These are phyloP conservation scores for Pseudohalonectria lignicola DNA, from an alignment of 2,329 filamentous ascomycete species.

Conservation along the genomic window DNA sequence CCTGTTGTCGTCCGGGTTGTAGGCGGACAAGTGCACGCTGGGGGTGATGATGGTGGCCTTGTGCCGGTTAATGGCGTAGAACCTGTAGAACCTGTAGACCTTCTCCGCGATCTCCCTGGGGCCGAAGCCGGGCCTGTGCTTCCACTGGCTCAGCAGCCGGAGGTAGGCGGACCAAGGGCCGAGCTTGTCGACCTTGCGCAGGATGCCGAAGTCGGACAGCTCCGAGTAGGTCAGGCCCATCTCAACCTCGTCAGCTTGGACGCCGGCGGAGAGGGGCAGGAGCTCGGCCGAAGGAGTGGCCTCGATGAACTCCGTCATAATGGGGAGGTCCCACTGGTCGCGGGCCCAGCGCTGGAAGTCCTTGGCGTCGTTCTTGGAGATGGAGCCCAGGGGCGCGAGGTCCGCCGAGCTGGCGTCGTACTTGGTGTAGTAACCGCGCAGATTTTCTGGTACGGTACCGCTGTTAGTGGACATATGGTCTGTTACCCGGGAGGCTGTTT, in stretches of 20 bases:
- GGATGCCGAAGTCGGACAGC: slow-evolving; percentile 23
- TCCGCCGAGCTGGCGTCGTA: slow-evolving; percentile 48
- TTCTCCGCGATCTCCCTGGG: slow-evolving; percentile 28
- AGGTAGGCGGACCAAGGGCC: slow-evolving; percentile 28
- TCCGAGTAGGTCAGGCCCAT: slow-evolving; percentile 33
- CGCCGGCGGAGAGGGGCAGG: slow-evolving; percentile 25
- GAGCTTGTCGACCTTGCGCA: slow-evolving; percentile 20
- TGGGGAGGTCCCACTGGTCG: slow-evolving; percentile 46
- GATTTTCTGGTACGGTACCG: too few relatives aligned
- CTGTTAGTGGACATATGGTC: too few relatives aligned
- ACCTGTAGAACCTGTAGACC: slow-evolving; percentile 29
- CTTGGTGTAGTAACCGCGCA: slow-evolving; percentile 49
- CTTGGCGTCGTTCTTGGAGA: slow-evolving; percentile 53
- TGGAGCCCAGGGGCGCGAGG: slow-evolving; percentile 44
- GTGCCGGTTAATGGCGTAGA: slow-evolving; percentile 53
- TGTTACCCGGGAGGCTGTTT: too few relatives aligned
- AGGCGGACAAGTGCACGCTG: slow-evolving; percentile 31
- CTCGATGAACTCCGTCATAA: slow-evolving; percentile 44
- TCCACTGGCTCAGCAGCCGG: slow-evolving; percentile 26
- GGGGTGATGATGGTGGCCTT: slow-evolving; percentile 53
- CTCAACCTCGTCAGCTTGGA: slow-evolving; percentile 27
- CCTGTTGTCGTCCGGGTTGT: slow-evolving; percentile 28
- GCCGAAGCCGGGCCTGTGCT: slow-evolving; percentile 15
- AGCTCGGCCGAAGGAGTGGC: slow-evolving; percentile 45
- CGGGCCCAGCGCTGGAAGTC: slow-evolving; percentile 50